Conservation (phyloP, 805 yeast genomes). For the Jamesozyma piceae region DNA sequence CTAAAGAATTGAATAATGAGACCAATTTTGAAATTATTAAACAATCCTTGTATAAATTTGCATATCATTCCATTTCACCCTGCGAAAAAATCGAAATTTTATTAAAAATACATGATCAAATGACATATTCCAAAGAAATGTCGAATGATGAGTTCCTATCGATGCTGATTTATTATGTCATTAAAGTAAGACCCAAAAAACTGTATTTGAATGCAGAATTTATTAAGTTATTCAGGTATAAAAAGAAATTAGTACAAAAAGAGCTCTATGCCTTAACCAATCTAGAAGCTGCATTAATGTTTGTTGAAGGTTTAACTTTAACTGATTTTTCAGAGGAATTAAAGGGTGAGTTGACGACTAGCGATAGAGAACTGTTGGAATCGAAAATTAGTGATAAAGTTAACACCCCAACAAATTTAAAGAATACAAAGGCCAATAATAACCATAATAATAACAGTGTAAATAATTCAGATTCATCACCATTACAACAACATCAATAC, state of each 20-base stretch:
- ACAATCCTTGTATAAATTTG: conserved; percentile 12
- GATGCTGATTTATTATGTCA: conserved; percentile 23
- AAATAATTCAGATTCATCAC: background rate
- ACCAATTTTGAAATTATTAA: conserved; percentile 10
- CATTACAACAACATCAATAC: background rate
- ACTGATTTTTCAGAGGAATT: conserved; percentile 18
- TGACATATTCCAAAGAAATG: conserved; percentile 19
- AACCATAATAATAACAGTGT: background rate
- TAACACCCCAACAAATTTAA: conserved; percentile 9
- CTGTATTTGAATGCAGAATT: conserved; percentile 24
- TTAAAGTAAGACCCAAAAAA: conserved; percentile 17
- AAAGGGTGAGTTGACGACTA: conserved; percentile 10
- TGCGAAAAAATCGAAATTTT: conserved; percentile 22
- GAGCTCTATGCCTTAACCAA: conserved; percentile 29
- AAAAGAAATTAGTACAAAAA: conserved; percentile 25
- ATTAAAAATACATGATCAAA: conserved; percentile 21
- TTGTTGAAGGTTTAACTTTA: conserved; percentile 24
- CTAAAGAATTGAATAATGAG: conserved; percentile 7
- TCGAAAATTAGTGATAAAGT: conserved; percentile 16
- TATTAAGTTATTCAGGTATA: conserved; percentile 27
- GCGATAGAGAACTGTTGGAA: conserved; percentile 12
- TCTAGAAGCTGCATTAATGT: conserved; percentile 28
- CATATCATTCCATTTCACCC: conserved; percentile 22
- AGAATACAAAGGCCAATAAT: background rate
- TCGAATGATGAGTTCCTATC: conserved; percentile 29